Evolutionary conservation across 257 asterid genomes (phyloP).

Genomic region (Salvia miltiorrhiza): DNA sequence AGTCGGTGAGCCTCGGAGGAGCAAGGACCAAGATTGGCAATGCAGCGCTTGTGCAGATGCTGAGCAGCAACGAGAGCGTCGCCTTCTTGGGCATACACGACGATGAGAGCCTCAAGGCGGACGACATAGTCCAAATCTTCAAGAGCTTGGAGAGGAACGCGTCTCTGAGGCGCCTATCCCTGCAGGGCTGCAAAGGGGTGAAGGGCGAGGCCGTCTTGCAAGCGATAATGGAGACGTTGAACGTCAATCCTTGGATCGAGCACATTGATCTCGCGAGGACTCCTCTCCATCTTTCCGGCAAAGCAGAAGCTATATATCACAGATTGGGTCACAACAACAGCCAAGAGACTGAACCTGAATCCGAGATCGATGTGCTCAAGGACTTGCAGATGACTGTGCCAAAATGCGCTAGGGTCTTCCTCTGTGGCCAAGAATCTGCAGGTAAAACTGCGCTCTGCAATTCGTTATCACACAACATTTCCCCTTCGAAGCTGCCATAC

Average conservation of each 20-base stretch:
- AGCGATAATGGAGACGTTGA: conserved; percentile 52
- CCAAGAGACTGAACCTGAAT: conserved; percentile 36
- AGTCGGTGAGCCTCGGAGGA: conserved; percentile 64
- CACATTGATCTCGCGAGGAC: conserved; percentile 62
- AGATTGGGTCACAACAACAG: conserved; percentile 45
- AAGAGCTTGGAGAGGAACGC: conserved; percentile 70
- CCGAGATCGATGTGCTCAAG: conserved; percentile 55
- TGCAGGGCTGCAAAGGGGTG: conserved; percentile 81
- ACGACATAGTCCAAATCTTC: conserved; percentile 50
- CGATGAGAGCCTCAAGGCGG: conserved; percentile 57
- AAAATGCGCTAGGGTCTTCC: conserved; percentile 63
- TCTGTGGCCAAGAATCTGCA: conserved; percentile 36
- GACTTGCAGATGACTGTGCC: conserved; percentile 65
- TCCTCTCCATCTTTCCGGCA: conserved; percentile 61
- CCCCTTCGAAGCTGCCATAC: conserved; percentile 57
- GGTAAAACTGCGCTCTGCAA: conserved; percentile 65
- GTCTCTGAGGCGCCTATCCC: conserved; percentile 46
- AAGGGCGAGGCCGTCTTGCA: conserved; percentile 61
- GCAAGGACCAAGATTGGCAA: conserved; percentile 60
- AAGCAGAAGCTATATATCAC: conserved; percentile 53
- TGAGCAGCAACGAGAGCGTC: conserved; percentile 55
- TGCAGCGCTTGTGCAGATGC: conserved; percentile 58
- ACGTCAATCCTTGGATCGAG: conserved; percentile 90
- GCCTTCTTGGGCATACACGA: conserved; percentile 54
- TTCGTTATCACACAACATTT: conserved; percentile 52